Percentiles rank a stretch among this genome's conserved stretches.
These are phyloP conservation scores for Remersonia thermophila DNA, from an alignment of 2,329 filamentous ascomycete genomes.

Conservation along the genomic window DNA sequence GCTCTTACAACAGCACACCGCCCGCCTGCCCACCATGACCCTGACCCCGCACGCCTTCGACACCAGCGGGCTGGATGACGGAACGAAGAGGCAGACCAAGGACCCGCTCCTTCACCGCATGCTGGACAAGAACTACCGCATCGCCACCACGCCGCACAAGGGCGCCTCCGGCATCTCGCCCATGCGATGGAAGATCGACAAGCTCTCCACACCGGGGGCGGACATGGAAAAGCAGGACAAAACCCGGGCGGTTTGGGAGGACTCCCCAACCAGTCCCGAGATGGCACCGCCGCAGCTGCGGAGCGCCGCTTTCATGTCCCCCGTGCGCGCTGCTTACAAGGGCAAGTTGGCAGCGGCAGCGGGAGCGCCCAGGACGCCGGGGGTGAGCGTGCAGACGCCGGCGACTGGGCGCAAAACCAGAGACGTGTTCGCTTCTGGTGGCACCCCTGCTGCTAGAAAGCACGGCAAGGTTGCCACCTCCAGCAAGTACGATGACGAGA, in stretches of 20 bases:
- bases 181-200: slow-evolving; percentile 27
- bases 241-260: slow-evolving; percentile 32
- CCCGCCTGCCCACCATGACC: slow-evolving; percentile 48
- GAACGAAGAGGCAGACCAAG: slow-evolving; percentile 28
- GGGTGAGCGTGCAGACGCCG: slow-evolving; percentile 77
- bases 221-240: slow-evolving; percentile 18
- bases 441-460: slow-evolving; percentile 16
- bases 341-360: slow-evolving; percentile 27
- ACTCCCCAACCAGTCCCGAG: slow-evolving; percentile 57
- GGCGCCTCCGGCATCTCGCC: slow-evolving; percentile 30
- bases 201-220: slow-evolving; percentile 7
- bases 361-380: slow-evolving; percentile 53
- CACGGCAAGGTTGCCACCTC: slow-evolving; percentile 2
- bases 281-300: slow-evolving; percentile 71
- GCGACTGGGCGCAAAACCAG: slow-evolving; percentile 36
- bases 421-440: slow-evolving; percentile 28
- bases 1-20: slow-evolving; percentile 39
- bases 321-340: slow-evolving; percentile 36
- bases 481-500: slow-evolving; percentile 35
- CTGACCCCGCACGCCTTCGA: slow-evolving; percentile 49
- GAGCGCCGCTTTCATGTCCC: slow-evolving; percentile 74
- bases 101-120: slow-evolving; percentile 81
- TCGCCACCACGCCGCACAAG: slow-evolving; percentile 81
- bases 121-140: slow-evolving; percentile 89
- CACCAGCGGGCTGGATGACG: slow-evolving; percentile 26